Conservation (phyloP, 176 grass and related monocot species). For the Bothriochloa decipiens region DNA sequence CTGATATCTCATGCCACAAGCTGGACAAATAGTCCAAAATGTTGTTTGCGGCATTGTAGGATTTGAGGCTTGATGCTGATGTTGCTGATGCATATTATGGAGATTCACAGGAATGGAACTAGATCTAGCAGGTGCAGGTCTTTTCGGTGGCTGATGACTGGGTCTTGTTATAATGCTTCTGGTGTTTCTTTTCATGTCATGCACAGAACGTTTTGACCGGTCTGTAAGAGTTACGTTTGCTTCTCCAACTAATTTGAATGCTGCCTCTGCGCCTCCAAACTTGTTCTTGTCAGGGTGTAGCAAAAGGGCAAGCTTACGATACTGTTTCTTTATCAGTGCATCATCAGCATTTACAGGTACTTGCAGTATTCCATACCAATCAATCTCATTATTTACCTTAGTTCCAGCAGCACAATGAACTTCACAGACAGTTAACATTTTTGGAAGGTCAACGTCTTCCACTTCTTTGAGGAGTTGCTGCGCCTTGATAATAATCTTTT, state of each 20-base stretch:
- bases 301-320: slow-evolving; percentile 84
- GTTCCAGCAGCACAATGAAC: slow-evolving; percentile 68
- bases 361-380: slow-evolving; percentile 95
- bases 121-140: slow-evolving; percentile 41
- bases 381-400: slow-evolving; percentile 71
- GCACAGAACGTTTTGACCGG: slow-evolving; percentile 52
- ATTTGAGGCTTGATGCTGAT: slow-evolving; percentile 44
- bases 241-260: slow-evolving; percentile 91
- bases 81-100: slow-evolving; percentile 47
- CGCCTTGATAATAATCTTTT: slow-evolving; percentile 72
- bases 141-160: slow-evolving; percentile 47
- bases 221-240: slow-evolving; percentile 71
- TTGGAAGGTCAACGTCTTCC: slow-evolving; percentile 58
- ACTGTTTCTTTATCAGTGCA: slow-evolving; percentile 73
- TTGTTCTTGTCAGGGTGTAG: slow-evolving; percentile 97
- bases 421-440: slow-evolving; percentile 85
- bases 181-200: slow-evolving; percentile 74
- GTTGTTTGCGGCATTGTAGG: slow-evolving; percentile 38
- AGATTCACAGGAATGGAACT: slow-evolving; percentile 54
- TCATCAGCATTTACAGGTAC: slow-evolving; percentile 67
- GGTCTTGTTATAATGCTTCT: slow-evolving; percentile 33
- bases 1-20: slow-evolving; percentile 87
- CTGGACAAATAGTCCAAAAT: slow-evolving; percentile 87
- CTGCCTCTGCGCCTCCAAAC: slow-evolving; percentile 87
- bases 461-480: slow-evolving; percentile 67